A percentile compares a stretch with the other conserved stretches of the same genome.
phyloP scores from a whole-genome alignment of 2,329 filamentous ascomycete species.

The Leptographium radiaticola region DNA sequence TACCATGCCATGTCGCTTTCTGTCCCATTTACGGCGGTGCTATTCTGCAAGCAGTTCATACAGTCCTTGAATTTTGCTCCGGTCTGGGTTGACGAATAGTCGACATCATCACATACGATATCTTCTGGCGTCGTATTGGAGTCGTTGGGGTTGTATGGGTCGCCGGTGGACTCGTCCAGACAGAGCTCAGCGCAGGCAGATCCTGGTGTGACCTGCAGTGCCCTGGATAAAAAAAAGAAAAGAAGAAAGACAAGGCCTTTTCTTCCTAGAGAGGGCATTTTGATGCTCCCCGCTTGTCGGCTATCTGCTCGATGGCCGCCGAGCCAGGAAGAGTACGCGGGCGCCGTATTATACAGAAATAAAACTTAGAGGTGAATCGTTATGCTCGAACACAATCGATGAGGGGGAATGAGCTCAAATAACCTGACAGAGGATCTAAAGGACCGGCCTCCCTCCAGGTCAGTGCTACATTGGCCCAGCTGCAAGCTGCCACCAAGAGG shows the following conservation, averaged over 20 bases:
- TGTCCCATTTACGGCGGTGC: slow-evolving; percentile 23
- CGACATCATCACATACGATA: slow-evolving; percentile 30
- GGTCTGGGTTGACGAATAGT: slow-evolving; percentile 21
- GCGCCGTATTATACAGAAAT: too few species aligned
- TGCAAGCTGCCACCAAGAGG: too few species aligned
- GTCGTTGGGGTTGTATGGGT: slow-evolving; percentile 19
- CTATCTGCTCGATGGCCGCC: too few species aligned
- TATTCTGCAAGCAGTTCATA: slow-evolving; percentile 31
- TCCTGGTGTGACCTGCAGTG: slow-evolving; percentile 34
- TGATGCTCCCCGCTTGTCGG: too few species aligned
- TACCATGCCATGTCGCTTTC: slow-evolving; percentile 33
- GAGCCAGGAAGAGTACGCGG: too few species aligned
- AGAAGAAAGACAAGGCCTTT: slow-evolving; percentile 2
- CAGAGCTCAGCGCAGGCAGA: slow-evolving; percentile 37
- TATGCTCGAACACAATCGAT: too few species aligned
- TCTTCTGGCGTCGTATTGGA: slow-evolving; percentile 32
- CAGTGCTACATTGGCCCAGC: too few species aligned
- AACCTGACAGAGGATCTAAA: too few species aligned
- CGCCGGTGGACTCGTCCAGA: slow-evolving; percentile 22
- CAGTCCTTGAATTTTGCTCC: slow-evolving; percentile 36
- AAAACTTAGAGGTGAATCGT: too few species aligned
- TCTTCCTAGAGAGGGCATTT: too few species aligned
- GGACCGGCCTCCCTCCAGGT: too few species aligned
- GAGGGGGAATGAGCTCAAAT: too few species aligned
- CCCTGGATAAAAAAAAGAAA: slow-evolving; percentile 11